phyloP scores from a whole-genome alignment of 2,329 filamentous ascomycete species.

The Ophiostoma sp. region DNA sequence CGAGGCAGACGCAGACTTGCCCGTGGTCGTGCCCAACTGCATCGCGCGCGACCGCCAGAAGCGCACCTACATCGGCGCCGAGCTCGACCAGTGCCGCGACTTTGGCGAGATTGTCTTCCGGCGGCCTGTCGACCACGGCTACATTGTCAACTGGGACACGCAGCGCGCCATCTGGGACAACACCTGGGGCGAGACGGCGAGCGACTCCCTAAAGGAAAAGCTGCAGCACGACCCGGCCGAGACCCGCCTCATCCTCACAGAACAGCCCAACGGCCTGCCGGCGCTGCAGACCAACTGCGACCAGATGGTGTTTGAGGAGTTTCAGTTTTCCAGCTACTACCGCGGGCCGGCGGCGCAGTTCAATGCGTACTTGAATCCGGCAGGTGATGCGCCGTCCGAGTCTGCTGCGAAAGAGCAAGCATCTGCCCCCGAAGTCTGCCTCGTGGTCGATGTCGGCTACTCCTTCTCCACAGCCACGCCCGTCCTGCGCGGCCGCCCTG shows the following conservation, averaged over 20 bases:
- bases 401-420: conserved; percentile 38
- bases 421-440: conserved; percentile 47
- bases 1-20: conserved; percentile 35
- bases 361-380: conserved; percentile 70
- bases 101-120: conserved; percentile 86
- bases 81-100: conserved; percentile 72
- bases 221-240: conserved; percentile 69
- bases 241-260: conserved; percentile 78
- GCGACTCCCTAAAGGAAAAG: conserved; percentile 30
- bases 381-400: neutral
- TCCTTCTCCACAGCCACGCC: conserved; percentile 90
- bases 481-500: conserved; percentile 69
- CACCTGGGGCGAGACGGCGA: conserved; percentile 54
- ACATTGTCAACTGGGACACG: conserved; percentile 92
- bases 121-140: conserved; percentile 88
- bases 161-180: conserved; percentile 95
- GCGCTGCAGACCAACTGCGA: conserved; percentile 84
- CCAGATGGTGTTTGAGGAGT: conserved; percentile 96
- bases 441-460: conserved; percentile 87
- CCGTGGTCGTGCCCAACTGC: conserved; percentile 80
- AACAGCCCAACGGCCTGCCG: conserved; percentile 77
- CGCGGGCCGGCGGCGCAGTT: conserved; percentile 66
- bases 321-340: conserved; percentile 82
- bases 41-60: conserved; percentile 77
- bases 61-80: conserved; percentile 72